phyloP scores from a whole-genome alignment of 176 grass and related monocot species.

The Eragrostis curvula region DNA sequence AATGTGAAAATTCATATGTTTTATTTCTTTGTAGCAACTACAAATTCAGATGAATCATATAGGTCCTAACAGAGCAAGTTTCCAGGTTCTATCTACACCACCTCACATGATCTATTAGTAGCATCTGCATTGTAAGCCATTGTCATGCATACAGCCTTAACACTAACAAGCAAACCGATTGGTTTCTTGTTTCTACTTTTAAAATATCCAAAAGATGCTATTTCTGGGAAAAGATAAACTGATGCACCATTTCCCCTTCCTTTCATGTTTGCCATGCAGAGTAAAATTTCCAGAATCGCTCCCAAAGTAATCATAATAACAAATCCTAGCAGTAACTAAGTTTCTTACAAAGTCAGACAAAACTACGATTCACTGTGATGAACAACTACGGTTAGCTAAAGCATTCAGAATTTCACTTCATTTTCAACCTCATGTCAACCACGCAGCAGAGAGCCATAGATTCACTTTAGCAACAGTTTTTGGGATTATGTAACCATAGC shows the following conservation, averaged over 20 bases:
- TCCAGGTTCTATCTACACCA: not conserved
- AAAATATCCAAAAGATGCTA: constrained; percentile 6
- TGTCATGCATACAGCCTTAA: not conserved
- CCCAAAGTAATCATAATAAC: not conserved
- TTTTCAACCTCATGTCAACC: constrained; percentile 17
- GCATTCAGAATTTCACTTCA: constrained; percentile 8
- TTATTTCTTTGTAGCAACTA: not conserved
- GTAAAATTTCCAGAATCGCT: not conserved
- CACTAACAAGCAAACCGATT: not conserved
- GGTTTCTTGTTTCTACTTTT: not conserved
- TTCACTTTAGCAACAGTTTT: not conserved
- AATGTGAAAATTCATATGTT: not conserved
- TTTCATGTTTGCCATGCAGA: not conserved
- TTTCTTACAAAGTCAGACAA: constrained; percentile 1
- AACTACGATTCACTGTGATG: no score
- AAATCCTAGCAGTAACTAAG: not conserved
- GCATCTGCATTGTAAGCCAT: not conserved
- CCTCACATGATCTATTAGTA: not conserved
- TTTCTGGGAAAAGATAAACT: not conserved
- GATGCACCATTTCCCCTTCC: not conserved
- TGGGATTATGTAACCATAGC: not conserved
- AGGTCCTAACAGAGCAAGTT: not conserved
- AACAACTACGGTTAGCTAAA: not conserved
- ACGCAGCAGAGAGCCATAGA: constrained; percentile 1
- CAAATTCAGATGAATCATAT: not conserved